Evolutionary conservation across 2,329 filamentous ascomycete genomes (phyloP), one percentile per base, ranked within the genome.

Genomic region (Claviceps citrina): DNA sequence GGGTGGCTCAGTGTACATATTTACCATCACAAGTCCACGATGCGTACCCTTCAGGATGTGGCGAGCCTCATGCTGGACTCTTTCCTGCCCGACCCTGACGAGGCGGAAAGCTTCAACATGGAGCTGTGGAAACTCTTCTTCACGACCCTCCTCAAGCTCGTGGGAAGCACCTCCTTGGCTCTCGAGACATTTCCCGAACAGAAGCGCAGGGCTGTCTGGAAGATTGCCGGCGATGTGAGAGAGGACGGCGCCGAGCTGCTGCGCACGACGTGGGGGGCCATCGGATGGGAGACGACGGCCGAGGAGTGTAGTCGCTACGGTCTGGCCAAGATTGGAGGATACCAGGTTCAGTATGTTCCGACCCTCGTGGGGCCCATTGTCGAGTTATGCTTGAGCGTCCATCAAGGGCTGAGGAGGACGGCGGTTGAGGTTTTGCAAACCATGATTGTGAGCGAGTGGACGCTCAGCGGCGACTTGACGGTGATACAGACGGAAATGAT

Each of bases 391-490:
- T 69, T 98, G 41, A 96, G 89, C 54, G 86, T 96, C 4, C 91
- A 98, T 49, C 85, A 93, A 57, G 87, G 87, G 3, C 66, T 98
- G 42, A 76, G 91, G 44, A 77, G 76, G 46, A 91, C 93, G 59
- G 91, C 89, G 1, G 86, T 95, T 24, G 84, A 94, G 56, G 83
- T 98, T 16, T 62, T 98, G 45, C 86, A 94, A 57, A 93, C 86
- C 3, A 98, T 98, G 91, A 93, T 98, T 52, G 79, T 96, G 49
- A 93, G 87, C 61, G 91, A 98, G 60, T 98, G 91, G 91, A 87
- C 86, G 13, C 62, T 98, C 47, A 95, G 86, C 55, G 84, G 94
- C 55, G 89, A 96, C 55, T 64, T 98, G 36, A 81, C 81, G 2
- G 78, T 91, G 36, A 83, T 98, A 38, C 87, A 96, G 59, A 91